A percentile compares a stretch with the other conserved stretches of the same genome.
Evolutionary conservation across 768 basidiomycete species (phyloP).

Genomic region (Boletus rex-veris): DNA sequence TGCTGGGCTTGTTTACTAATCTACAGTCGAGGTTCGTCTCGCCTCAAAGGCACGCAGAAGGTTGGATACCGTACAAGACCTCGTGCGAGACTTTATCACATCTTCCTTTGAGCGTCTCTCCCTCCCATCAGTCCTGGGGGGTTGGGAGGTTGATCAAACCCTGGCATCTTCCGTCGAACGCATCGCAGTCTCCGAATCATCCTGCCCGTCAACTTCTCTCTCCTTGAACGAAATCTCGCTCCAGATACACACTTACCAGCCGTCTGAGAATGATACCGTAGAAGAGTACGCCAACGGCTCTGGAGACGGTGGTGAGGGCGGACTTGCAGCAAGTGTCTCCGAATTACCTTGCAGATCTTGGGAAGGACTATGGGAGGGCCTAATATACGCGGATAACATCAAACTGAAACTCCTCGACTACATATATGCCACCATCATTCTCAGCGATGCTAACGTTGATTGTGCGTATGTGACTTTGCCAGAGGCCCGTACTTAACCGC

Average conservation of each 20-base stretch:
- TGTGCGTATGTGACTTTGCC: slow-evolving; percentile 45
- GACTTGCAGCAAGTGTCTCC: slow-evolving; percentile 86
- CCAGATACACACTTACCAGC: slow-evolving; percentile 88
- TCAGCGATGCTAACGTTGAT: slow-evolving; percentile 85
- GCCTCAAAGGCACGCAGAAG: slow-evolving; percentile 63
- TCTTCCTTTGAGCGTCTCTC: slow-evolving; percentile 62
- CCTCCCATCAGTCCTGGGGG: slow-evolving; percentile 66
- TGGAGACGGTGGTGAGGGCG: slow-evolving; percentile 58
- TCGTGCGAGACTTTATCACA: slow-evolving; percentile 54
- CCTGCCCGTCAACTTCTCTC: slow-evolving; percentile 54
- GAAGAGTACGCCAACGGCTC: slow-evolving; percentile 69
- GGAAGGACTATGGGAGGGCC: slow-evolving; percentile 91
- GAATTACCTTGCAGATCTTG: slow-evolving; percentile 79
- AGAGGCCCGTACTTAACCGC: slow-evolving; percentile 3
- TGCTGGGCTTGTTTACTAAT: background rate
- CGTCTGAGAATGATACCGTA: slow-evolving; percentile 59
- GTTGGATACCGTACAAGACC: slow-evolving; percentile 68
- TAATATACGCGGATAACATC: slow-evolving; percentile 82
- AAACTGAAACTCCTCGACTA: slow-evolving; percentile 90
- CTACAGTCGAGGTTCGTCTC: slow-evolving; percentile 82
- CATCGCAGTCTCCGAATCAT: slow-evolving; percentile 68
- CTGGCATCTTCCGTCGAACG: slow-evolving; percentile 73
- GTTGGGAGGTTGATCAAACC: slow-evolving; percentile 75
- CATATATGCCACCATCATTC: slow-evolving; percentile 89
- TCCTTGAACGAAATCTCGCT: slow-evolving; percentile 58